Conservation (phyloP, 106 monocot species). For the Iris macrosiphon region DNA sequence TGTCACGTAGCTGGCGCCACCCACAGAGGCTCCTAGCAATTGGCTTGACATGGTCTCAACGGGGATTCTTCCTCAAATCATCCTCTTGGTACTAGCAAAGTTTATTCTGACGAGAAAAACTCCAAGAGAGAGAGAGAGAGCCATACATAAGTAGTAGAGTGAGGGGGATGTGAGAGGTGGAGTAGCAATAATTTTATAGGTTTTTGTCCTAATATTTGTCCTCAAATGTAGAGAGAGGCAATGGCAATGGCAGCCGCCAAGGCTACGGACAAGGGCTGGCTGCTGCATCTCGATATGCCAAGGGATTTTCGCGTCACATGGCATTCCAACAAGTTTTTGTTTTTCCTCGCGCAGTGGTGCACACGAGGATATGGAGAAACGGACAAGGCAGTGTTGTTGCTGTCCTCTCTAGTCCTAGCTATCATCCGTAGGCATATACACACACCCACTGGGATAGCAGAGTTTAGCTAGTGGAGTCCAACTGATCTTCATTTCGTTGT, state of each 20-base stretch:
- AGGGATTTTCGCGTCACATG: not conserved
- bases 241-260: not conserved
- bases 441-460: no score
- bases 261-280: not conserved
- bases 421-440: no score
- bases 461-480: no score
- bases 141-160: not conserved
- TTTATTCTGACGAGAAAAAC: no score
- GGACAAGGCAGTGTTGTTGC: no score
- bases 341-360: no score
- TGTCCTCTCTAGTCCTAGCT: no score
- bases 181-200: not conserved
- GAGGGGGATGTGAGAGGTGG: not conserved
- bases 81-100: not conserved
- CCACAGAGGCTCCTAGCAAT: not conserved
- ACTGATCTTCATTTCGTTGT: no score
- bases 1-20: not conserved
- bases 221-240: not conserved
- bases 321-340: no score
- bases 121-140: not conserved
- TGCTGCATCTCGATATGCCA: not conserved
- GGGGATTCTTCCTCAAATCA: not conserved
- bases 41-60: constrained; percentile 5
- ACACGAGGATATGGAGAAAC: no score
- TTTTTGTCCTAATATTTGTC: not conserved